Conservation (phyloP, 306 rosid species). For the Senna siamea region DNA sequence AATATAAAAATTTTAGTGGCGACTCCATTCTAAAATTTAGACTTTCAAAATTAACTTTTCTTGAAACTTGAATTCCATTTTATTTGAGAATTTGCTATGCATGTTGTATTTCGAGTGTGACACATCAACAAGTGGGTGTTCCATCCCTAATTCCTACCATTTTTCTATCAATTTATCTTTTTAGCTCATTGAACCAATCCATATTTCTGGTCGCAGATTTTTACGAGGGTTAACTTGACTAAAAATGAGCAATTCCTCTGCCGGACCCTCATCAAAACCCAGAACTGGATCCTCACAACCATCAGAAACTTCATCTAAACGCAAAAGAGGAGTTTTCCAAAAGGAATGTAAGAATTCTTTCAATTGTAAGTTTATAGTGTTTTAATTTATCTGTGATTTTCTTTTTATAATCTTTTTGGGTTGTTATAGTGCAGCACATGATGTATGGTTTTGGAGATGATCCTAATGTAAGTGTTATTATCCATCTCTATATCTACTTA, state of each 20-base stretch:
- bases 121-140: no score
- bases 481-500: not conserved
- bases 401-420: constrained; percentile 10
- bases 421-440: constrained; percentile 84
- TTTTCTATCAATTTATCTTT: no score
- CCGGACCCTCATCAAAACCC: constrained; percentile 68
- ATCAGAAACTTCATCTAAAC: constrained; percentile 79
- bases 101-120: no score
- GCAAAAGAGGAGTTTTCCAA: constrained; percentile 88
- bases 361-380: not conserved
- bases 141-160: no score
- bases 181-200: no score
- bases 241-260: constrained; percentile 60
- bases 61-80: no score
- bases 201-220: not conserved
- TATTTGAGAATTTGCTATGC: no score
- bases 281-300: constrained; percentile 76
- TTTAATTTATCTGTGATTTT: not conserved
- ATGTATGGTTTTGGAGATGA: constrained; percentile 98
- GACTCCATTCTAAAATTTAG: no score
- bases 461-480: constrained; percentile 63
- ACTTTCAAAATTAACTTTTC: no score
- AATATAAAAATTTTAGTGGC: no score
- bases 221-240: not conserved
- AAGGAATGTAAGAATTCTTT: constrained; percentile 64